phyloP scores from a whole-genome alignment of 768 basidiomycete species.

The Rhodotorula paludigena region DNA sequence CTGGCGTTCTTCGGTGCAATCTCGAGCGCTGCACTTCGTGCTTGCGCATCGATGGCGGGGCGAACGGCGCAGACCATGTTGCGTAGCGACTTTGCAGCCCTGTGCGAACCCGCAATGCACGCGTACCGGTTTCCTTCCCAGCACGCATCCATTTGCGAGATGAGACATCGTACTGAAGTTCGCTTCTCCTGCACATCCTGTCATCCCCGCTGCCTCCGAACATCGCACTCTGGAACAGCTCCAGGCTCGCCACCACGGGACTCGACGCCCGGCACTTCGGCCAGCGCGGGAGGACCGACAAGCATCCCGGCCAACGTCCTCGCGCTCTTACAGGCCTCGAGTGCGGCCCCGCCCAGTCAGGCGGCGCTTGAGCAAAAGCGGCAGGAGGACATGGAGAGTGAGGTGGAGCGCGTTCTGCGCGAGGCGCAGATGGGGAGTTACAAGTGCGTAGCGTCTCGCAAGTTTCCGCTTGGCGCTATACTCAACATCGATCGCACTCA shows the following conservation, averaged over 20 bases:
- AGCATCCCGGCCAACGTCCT: slow-evolving; percentile 33
- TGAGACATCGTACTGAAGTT: background rate
- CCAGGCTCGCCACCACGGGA: background rate
- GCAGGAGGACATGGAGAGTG: slow-evolving; percentile 1
- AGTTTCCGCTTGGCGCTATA: too few species aligned
- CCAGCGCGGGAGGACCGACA: background rate
- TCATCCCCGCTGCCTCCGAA: background rate
- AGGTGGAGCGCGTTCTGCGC: slow-evolving; percentile 17
- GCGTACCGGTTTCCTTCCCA: background rate
- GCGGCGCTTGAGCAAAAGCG: slow-evolving; percentile 19
- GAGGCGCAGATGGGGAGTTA: slow-evolving; percentile 13
- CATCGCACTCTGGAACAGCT: background rate
- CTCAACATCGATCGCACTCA: background rate
- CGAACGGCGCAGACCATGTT: background rate
- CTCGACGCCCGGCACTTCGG: background rate
- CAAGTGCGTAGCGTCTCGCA: background rate
- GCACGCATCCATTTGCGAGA: background rate
- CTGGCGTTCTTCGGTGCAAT: background rate
- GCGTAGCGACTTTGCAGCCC: slow-evolving; percentile 4
- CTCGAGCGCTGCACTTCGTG: background rate
- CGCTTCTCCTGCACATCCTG: background rate
- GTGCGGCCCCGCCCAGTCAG: background rate
- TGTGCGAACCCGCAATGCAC: slow-evolving; percentile 8
- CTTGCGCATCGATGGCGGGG: background rate
- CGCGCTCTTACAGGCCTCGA: slow-evolving; percentile 20